These are phyloP conservation scores for Sergeia podlipaevii DNA, from an alignment of 208 protist species.

Conservation along the genomic window DNA sequence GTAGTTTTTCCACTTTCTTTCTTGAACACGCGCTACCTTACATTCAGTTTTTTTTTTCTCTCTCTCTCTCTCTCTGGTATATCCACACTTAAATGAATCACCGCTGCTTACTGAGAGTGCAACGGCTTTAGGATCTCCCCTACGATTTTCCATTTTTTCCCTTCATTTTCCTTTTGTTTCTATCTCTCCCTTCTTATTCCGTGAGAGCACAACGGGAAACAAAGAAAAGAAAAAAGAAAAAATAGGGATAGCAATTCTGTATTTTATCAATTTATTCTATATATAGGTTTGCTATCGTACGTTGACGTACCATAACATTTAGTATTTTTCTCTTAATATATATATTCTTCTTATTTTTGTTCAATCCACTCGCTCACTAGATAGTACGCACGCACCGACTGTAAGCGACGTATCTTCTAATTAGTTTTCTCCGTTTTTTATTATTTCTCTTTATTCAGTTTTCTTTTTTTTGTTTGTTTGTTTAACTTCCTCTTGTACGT, in stretches of 20 bases:
- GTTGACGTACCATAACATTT: too few relatives aligned
- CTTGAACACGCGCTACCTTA: not conserved
- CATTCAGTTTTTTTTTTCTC: not conserved
- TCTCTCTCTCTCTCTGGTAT: not conserved
- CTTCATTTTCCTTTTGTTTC: not conserved
- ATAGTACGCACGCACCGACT: not conserved
- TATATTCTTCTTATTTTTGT: too few relatives aligned
- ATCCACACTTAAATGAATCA: too few relatives aligned
- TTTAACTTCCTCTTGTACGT: not conserved
- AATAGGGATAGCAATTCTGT: slow-evolving; percentile 1
- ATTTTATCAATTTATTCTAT: too few relatives aligned
- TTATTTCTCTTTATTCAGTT: slow-evolving; percentile 4
- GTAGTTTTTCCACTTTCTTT: too few relatives aligned
- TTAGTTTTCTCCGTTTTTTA: slow-evolving; percentile 5
- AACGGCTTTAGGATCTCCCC: too few relatives aligned
- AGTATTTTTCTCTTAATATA: too few relatives aligned
- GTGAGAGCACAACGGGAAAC: not conserved
- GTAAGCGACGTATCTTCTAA: not conserved
- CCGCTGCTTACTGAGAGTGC: too few relatives aligned
- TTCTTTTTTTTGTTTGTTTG: not conserved
- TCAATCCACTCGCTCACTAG: too few relatives aligned
- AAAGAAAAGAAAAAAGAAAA: slow-evolving; percentile 4
- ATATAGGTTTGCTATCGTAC: too few relatives aligned
- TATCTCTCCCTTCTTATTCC: not conserved
- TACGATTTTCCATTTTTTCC: slow-evolving; percentile 7